These are phyloP conservation scores for Vickermania ingenoplastis DNA, from an alignment of 208 protist species.

Conservation along the genomic window DNA sequence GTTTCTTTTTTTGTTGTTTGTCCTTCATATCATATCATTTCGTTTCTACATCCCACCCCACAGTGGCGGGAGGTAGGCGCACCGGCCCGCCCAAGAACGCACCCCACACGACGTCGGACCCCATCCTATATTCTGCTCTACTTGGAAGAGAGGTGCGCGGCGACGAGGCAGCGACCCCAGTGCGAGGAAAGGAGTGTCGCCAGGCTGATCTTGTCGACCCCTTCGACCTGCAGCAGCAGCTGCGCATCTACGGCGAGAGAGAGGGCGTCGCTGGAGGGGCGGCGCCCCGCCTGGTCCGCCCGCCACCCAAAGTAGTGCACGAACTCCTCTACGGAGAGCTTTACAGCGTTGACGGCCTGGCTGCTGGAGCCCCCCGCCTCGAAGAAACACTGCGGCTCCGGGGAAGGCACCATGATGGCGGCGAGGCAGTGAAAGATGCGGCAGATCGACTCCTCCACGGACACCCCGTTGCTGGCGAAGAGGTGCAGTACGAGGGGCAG, in stretches of 20 bases:
- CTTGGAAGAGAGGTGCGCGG: conserved; percentile 8
- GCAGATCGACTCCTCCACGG: conserved; percentile 16
- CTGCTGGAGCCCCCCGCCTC: conserved; percentile 4
- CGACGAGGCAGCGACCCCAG: conserved; percentile 42
- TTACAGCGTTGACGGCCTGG: background rate
- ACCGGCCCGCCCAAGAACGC: too few relatives aligned
- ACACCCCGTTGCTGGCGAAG: conserved; percentile 10
- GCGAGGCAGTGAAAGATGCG: conserved; percentile 43
- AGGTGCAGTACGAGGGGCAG: conserved; percentile 29
- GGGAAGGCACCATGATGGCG: conserved; percentile 17
- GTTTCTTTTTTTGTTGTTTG: too few relatives aligned
- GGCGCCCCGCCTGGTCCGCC: background rate
- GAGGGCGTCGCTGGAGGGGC: conserved; percentile 13
- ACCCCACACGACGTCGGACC: too few relatives aligned
- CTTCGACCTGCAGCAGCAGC: conserved; percentile 51
- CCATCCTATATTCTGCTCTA: too few relatives aligned
- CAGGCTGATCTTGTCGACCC: conserved; percentile 29
- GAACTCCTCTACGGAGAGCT: conserved; percentile 9
- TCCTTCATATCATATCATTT: too few relatives aligned
- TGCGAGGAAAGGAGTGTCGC: conserved; percentile 57
- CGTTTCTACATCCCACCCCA: too few relatives aligned
- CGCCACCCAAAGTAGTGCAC: conserved; percentile 2
- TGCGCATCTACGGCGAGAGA: conserved; percentile 19
- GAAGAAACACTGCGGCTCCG: conserved; percentile 2
- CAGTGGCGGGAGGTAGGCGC: too few relatives aligned